Base-by-base conservation (phyloP, 768 basidiomycete genomes). In the Lactarius trivialis region DNA sequence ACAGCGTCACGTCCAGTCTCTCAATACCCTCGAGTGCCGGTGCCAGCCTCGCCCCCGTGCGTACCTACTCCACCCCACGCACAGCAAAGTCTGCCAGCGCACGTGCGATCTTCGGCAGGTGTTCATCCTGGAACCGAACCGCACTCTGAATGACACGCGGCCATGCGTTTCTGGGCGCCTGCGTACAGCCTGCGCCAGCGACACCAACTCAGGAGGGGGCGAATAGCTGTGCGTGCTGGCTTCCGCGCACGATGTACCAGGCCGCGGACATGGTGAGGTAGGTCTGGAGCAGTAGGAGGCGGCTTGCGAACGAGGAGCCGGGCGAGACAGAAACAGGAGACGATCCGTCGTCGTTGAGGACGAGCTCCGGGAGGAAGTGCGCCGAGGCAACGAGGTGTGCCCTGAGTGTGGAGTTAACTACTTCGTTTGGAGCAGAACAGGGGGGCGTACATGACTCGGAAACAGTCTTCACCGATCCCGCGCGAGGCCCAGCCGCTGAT, bases 321-420 rank as follows among this genome's bases (percentile, higher is more conserved):
- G 33, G 33, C 33, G 33, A 41, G 8, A 41, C 2, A 41, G 17
- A n/a, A 15, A 7, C n/a, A n/a, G n/a, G n/a, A n/a, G n/a, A n/a
- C 19, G 17, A n/a, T n/a, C 28, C 48, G 68, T 67, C 30, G 58
- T 66, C 30, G 58, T 66, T 56, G 68, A 70, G 75, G 32, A 79
- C 65, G 53, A 84, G 61, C 2, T 83, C 80, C 0, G 83, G 76
- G 26, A 86, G 69, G 76, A 88, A 86, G 24, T 85, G 69, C 2
- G 81, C 77, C 7, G 85, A 86, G 0, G 87, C 89, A 43, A 88
- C 79, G 3, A 85, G 71, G 65, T 83, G 86, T 74, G 86, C 82
- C 19, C 85, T 88, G 48, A 1, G 33, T 30, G 30, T 30, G 2
- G 30, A 36, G 36, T 36, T 14, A 36, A 12, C 14, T 15, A 14